Evolutionary conservation across 2,329 filamentous ascomycete genomes (phyloP).

Genomic region (Colletotrichum musae): DNA sequence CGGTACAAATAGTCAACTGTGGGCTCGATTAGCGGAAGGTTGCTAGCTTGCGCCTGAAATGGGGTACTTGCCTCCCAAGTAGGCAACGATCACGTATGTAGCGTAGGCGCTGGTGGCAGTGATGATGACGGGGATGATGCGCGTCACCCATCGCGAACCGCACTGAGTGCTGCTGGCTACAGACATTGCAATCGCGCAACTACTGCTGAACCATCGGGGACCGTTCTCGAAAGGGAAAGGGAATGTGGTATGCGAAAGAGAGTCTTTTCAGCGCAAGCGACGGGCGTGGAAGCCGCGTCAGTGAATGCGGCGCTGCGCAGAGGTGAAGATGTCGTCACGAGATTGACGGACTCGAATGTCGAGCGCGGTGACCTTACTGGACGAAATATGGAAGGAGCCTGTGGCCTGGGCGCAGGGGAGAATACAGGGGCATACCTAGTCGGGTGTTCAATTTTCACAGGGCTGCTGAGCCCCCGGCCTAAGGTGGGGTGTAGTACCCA

Average conservation of each 20-base stretch:
- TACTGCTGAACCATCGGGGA: constrained; percentile 22
- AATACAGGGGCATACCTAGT: constrained; percentile 1
- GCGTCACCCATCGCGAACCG: constrained; percentile 71
- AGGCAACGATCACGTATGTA: constrained; percentile 78
- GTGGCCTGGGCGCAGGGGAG: constrained; percentile 3
- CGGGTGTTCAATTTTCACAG: constrained; percentile 4
- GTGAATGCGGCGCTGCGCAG: constrained; percentile 17
- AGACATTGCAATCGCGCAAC: constrained; percentile 36
- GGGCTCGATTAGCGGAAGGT: constrained; percentile 7
- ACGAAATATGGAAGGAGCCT: constrained; percentile 5
- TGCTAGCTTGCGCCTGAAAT: not conserved
- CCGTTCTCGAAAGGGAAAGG: constrained; percentile 1
- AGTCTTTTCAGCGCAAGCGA: constrained; percentile 6
- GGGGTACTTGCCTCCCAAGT: constrained; percentile 74
- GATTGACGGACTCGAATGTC: not conserved
- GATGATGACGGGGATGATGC: constrained; percentile 79
- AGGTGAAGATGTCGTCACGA: constrained; percentile 13
- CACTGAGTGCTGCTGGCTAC: constrained; percentile 52
- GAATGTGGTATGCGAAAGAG: not conserved
- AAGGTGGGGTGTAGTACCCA: no score
- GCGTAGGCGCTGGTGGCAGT: constrained; percentile 76
- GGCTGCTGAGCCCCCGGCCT: not conserved
- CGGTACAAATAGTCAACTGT: constrained; percentile 80
- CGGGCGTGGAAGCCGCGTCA: constrained; percentile 15
- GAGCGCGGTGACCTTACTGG: not conserved